Percentiles rank a stretch among this genome's conserved stretches.
phyloP scores from a whole-genome alignment of 2,329 filamentous ascomycete genomes.

The Diaporthe eres region DNA sequence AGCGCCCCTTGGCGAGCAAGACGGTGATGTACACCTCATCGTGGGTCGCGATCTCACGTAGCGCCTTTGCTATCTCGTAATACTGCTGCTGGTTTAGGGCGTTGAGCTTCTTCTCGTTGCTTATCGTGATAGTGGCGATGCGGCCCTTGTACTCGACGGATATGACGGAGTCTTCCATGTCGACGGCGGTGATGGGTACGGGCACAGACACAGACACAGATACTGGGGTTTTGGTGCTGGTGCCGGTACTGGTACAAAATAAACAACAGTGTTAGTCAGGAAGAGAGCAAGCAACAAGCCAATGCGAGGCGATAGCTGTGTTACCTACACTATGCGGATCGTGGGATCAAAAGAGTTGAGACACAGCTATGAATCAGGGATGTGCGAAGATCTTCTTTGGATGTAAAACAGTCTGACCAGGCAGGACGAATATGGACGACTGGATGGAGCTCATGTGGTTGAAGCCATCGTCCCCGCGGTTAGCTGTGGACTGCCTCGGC shows the following conservation, averaged over 20 bases:
- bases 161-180: slow-evolving; percentile 63
- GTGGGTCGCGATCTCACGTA: slow-evolving; percentile 83
- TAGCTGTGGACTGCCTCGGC: slow-evolving; percentile 28
- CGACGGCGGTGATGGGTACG: slow-evolving; percentile 14
- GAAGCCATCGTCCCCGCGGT: slow-evolving; percentile 33
- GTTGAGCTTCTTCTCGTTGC: slow-evolving; percentile 89
- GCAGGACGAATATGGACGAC: slow-evolving; percentile 4
- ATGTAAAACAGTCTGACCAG: slow-evolving; percentile 33
- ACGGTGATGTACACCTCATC: slow-evolving; percentile 90
- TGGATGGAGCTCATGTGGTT: slow-evolving; percentile 14
- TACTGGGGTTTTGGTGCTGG: background rate
- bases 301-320: slow-evolving; percentile 22
- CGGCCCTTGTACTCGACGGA: slow-evolving; percentile 75
- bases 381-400: background rate
- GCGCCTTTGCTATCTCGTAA: slow-evolving; percentile 79
- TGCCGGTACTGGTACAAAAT: slow-evolving; percentile 20
- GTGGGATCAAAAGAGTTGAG: slow-evolving; percentile 22
- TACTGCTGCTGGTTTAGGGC: slow-evolving; percentile 81
- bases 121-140: slow-evolving; percentile 87
- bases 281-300: background rate
- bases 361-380: slow-evolving; percentile 18
- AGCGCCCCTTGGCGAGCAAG: slow-evolving; percentile 84
- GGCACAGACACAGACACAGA: background rate
- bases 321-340: slow-evolving; percentile 26
- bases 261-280: background rate